A percentile compares a stretch with the other conserved stretches of the same genome.
Evolutionary conservation across 164 flowering plant genomes (phyloP).

Genomic region (Sedum album): DNA sequence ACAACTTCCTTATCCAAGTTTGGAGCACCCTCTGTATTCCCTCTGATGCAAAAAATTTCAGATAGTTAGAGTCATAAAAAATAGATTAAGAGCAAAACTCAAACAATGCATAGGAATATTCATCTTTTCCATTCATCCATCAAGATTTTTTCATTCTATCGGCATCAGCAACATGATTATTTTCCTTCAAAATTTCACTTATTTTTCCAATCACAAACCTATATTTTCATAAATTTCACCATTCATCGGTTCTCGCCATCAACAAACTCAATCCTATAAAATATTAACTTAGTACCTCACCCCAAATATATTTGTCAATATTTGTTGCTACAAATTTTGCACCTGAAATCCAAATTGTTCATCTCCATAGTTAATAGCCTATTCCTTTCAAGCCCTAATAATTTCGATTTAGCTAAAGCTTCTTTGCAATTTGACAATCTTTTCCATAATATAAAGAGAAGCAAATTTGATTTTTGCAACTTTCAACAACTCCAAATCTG

Average conservation of each 20-base stretch:
- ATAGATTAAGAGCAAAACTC: not conserved
- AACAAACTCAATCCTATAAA: no score
- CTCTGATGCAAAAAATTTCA: not conserved
- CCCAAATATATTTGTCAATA: not conserved
- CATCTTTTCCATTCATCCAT: conserved; percentile 10
- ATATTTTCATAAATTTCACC: not conserved
- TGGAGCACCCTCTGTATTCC: conserved; percentile 4
- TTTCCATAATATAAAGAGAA: not conserved
- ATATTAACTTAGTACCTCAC: not conserved
- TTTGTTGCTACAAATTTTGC: not conserved
- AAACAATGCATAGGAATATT: conserved; percentile 14
- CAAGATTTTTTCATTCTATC: not conserved
- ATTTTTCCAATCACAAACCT: not conserved
- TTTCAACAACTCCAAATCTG: not conserved
- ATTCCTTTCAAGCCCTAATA: not conserved
- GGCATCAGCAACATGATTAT: not conserved
- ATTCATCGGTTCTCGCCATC: not conserved
- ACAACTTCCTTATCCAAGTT: no score
- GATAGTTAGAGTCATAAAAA: conserved; percentile 5
- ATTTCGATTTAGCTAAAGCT: not conserved
- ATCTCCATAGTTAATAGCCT: not conserved
- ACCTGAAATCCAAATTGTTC: not conserved
- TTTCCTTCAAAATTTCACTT: not conserved
- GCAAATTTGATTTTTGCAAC: not conserved
- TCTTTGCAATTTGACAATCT: not conserved